A percentile compares a stretch with the other conserved stretches of the same genome.
These are phyloP conservation scores for Takashimella koratensis DNA, from an alignment of 1,284 basidiomycete genomes.

Conservation along the genomic window DNA sequence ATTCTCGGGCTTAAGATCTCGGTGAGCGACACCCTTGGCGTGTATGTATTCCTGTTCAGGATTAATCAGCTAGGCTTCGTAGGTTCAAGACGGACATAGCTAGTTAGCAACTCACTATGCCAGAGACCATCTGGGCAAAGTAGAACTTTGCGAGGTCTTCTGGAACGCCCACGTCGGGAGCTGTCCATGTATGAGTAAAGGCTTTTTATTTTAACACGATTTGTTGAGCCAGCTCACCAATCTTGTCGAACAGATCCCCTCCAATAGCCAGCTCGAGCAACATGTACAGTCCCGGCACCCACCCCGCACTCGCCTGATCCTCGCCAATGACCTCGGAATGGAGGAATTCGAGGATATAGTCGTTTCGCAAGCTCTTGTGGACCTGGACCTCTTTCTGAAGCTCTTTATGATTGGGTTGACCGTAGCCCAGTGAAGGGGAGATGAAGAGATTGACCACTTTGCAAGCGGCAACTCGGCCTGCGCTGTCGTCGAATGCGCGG, in stretches of 20 bases:
- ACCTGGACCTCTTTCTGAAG: conserved; percentile 92
- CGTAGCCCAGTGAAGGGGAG: conserved; percentile 27
- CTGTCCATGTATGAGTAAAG: no score
- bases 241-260: conserved; percentile 97
- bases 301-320: conserved; percentile 52
- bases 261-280: conserved; percentile 87
- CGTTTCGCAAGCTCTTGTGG: conserved; percentile 75
- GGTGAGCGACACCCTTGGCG: conserved; percentile 83
- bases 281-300: conserved; percentile 81
- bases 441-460: conserved; percentile 65
- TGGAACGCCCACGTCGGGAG: conserved; percentile 79
- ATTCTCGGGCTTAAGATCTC: conserved; percentile 97
- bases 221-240: conserved; percentile 57
- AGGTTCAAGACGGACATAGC: neutral
- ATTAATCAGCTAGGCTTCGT: neutral
- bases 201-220: no score
- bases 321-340: conserved; percentile 70
- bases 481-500: conserved; percentile 66
- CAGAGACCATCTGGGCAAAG: conserved; percentile 81
- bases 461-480: conserved; percentile 67
- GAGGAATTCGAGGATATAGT: conserved; percentile 79
- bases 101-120: conserved; percentile 52
- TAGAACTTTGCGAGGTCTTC: conserved; percentile 89
- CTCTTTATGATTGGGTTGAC: conserved; percentile 59
- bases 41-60: conserved; percentile 71